phyloP scores from a whole-genome alignment of 2,329 filamentous ascomycete genomes.

The Hypoxylon sp. region DNA sequence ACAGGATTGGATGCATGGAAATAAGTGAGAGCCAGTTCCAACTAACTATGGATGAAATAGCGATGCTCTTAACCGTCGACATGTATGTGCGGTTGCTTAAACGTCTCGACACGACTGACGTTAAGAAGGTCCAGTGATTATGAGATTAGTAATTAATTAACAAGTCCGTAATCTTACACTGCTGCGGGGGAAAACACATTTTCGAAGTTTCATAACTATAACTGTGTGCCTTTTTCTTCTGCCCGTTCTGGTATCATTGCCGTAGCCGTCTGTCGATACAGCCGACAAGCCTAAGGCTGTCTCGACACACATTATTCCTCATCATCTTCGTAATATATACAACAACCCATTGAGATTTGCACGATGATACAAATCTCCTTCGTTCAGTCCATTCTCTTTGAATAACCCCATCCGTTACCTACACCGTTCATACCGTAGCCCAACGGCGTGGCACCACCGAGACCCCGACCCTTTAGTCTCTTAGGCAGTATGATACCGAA shows the following conservation, averaged over 20 bases:
- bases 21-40: neutral
- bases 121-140: slow-evolving; percentile 60
- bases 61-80: slow-evolving; percentile 66
- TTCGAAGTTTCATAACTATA: slow-evolving; percentile 24
- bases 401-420: slow-evolving; percentile 73
- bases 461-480: slow-evolving; percentile 64
- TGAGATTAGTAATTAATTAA: neutral
- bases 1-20: slow-evolving; percentile 31
- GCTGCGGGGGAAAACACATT: neutral
- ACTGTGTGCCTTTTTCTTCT: slow-evolving; percentile 23
- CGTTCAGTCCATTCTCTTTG: slow-evolving; percentile 66
- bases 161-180: slow-evolving; percentile 2
- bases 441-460: slow-evolving; percentile 72
- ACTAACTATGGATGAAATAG: slow-evolving; percentile 53
- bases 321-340: slow-evolving; percentile 36
- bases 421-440: slow-evolving; percentile 69
- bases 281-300: slow-evolving; percentile 13
- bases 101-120: slow-evolving; percentile 57
- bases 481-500: slow-evolving; percentile 72
- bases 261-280: slow-evolving; percentile 44
- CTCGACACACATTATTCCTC: slow-evolving; percentile 20
- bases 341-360: slow-evolving; percentile 11
- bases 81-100: slow-evolving; percentile 68
- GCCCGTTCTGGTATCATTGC: slow-evolving; percentile 30
- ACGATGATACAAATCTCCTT: slow-evolving; percentile 12